Conservation (phyloP, 768 basidiomycete genomes). For the Suillus decipiens region DNA sequence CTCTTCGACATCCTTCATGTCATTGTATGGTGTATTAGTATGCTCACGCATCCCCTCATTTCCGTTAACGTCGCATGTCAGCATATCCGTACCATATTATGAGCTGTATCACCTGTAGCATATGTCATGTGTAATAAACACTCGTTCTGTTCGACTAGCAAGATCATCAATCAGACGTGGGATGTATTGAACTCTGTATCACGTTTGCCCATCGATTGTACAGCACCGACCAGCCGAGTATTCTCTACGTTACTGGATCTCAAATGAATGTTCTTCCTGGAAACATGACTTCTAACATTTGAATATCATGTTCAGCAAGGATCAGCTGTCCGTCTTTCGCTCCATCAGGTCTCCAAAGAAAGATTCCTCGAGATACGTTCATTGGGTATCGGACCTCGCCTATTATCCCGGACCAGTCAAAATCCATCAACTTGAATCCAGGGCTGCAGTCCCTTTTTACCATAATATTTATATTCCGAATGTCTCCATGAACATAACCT, state of each 20-base stretch:
- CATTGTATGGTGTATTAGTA: neutral
- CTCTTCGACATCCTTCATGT: neutral
- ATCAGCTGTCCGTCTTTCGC: conserved; percentile 22
- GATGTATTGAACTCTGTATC: neutral
- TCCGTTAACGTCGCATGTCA: neutral
- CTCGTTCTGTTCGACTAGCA: neutral
- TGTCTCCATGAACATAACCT: conserved; percentile 35
- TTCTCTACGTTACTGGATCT: neutral
- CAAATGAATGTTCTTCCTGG: neutral
- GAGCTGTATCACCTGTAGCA: neutral
- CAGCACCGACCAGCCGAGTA: neutral
- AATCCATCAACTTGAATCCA: conserved; percentile 26
- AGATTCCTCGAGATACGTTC: conserved; percentile 5
- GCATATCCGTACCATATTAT: neutral
- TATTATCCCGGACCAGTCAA: conserved; percentile 31
- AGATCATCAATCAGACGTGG: neutral
- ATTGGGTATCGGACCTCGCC: conserved; percentile 25
- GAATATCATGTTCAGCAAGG: conserved; percentile 25
- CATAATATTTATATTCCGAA: conserved; percentile 33
- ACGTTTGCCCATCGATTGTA: neutral
- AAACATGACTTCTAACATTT: conserved; percentile 21
- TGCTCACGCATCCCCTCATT: conserved; percentile 1
- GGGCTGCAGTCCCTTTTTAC: conserved; percentile 17
- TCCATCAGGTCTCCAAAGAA: conserved; percentile 25
- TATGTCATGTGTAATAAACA: conserved; percentile 1